Conservation (phyloP, 2,329 filamentous ascomycete genomes). For the Epichloe typhina region DNA sequence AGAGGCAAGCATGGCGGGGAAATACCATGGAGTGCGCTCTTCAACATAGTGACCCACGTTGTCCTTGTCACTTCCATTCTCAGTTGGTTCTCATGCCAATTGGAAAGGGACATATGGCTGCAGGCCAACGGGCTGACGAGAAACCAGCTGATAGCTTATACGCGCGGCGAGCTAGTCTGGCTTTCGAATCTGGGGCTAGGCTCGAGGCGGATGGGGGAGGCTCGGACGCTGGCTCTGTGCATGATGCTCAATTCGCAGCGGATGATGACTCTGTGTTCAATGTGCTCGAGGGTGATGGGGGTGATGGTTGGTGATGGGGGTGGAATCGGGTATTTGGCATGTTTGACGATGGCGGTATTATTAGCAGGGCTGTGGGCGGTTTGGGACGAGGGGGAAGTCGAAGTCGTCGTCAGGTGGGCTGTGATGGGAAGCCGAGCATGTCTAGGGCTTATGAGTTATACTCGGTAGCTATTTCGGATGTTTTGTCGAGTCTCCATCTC, state of each 20-base stretch:
- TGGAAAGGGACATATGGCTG: conserved; percentile 18
- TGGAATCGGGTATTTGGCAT: no score
- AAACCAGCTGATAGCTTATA: conserved; percentile 13
- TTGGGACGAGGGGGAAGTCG: no score
- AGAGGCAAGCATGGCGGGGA: background rate
- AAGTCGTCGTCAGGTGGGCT: no score
- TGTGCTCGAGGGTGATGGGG: background rate
- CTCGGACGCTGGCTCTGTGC: background rate
- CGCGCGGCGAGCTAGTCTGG: conserved; percentile 2
- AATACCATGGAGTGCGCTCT: background rate
- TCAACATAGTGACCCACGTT: conserved; percentile 3
- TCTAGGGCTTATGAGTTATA: no score
- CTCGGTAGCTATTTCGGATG: no score
- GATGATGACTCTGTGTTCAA: background rate
- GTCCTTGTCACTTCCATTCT: conserved; percentile 8
- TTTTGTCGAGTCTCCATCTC: no score
- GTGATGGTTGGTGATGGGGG: background rate
- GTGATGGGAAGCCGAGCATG: no score
- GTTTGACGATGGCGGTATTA: no score
- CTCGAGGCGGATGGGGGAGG: background rate
- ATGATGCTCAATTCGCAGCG: background rate
- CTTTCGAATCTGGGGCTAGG: conserved; percentile 6
- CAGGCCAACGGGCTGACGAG: conserved; percentile 18
- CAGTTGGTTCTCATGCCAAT: conserved; percentile 8
- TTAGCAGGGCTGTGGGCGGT: no score